Base-by-base conservation (phyloP, 208 protist species). In the Porcisia deanei region DNA sequence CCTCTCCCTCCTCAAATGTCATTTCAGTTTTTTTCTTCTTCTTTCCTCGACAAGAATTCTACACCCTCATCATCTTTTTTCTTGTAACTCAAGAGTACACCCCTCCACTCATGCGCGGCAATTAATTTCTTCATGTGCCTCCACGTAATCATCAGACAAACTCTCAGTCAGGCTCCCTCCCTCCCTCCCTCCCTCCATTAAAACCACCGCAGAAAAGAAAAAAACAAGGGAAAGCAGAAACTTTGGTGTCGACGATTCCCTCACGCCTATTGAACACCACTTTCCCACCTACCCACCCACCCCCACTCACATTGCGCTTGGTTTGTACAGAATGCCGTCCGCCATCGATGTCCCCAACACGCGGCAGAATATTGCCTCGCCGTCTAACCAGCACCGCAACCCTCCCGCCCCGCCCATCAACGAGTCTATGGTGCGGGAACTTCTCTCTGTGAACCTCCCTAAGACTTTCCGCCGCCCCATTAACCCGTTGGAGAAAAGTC, bases 391-490 rank as follows among this genome's bases (percentile, higher is more conserved):
- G 25, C 45, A n/a, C 8, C 69, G 9, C 9, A 18, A 73, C 2
- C 3, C 3, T 9, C 10, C 52, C 4, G 52, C 68, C 20, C 75
- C 18, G 22, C 75, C 69, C 39, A 80, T 80, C 49, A 75, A 54
- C 59, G 76, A 80, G 60, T 75, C 69, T 8, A 80, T 80, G 76
- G 76, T 80, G 39, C 76, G 76, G 7, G 68, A 80, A 49, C 76
- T 45, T 18, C 76, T 80, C 76, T 73, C 76, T 41, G 76, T 52
- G 22, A 80, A 75, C 69, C 69, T 80, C 37, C 76, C 69, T 1
- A 22, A 71, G 68, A 57, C 59, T 58, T 75, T 75, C 76, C 34
- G 69, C 60, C 69, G 74, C 67, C 76, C 60, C 18, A 67, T 34
- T 59, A 80, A 49, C 69, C 68, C 76, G 12, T 34, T 59, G 14